These are phyloP conservation scores for Mariannaea sp. DNA, from an alignment of 2,329 filamentous ascomycete species.

Conservation along the genomic window DNA sequence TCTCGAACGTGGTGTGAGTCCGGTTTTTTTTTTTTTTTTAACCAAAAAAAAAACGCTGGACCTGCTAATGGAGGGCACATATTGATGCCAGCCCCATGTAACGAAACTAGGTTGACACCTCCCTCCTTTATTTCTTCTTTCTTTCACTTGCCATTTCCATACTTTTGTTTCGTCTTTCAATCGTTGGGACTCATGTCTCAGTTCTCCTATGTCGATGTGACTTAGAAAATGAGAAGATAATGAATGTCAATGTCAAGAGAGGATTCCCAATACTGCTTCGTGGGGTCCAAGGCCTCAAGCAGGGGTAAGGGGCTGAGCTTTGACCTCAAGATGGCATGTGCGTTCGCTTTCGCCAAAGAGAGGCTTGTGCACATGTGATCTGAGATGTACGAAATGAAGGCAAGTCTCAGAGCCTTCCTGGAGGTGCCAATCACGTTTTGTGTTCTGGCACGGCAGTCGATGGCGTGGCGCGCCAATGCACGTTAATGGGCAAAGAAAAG, in stretches of 20 bases:
- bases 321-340: slow-evolving; percentile 8
- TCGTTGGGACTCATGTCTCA: slow-evolving; percentile 14
- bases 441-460: background rate
- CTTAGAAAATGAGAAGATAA: slow-evolving; percentile 19
- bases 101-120: no score
- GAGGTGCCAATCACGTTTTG: background rate
- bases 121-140: no score
- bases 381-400: slow-evolving; percentile 24
- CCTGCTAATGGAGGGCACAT: no score
- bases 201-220: slow-evolving; percentile 22
- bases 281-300: slow-evolving; percentile 24
- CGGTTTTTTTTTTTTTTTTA: no score
- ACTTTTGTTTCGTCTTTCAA: background rate
- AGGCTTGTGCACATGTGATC: background rate
- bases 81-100: no score
- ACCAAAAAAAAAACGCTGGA: no score
- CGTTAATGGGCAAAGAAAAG: background rate
- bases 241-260: no score
- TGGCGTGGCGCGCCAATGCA: background rate
- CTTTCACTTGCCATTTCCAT: background rate
- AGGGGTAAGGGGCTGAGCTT: slow-evolving; percentile 29
- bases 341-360: slow-evolving; percentile 21
- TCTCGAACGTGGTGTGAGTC: no score
- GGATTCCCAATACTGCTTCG: slow-evolving; percentile 24
- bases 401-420: slow-evolving; percentile 8